Evolutionary conservation across 345 rosid genomes (phyloP), one percentile per base, ranked within the genome.

Genomic region (Trapa incisa): DNA sequence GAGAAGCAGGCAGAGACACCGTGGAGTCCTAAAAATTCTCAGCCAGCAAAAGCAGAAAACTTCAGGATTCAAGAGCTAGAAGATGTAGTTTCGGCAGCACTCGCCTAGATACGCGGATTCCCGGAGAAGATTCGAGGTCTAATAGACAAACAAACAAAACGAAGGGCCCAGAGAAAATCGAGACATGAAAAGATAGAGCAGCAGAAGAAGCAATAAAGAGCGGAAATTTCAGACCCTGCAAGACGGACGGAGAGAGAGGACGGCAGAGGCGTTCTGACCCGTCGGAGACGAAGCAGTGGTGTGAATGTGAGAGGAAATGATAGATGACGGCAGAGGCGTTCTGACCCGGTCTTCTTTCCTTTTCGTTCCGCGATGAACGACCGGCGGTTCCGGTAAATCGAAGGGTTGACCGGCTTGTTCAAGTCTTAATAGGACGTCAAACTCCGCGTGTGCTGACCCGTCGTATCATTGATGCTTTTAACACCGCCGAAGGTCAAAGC

Each of bases 381-480:
- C 81, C 69, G 81, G 80, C 45, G 38, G 22, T 70, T 56, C 80
- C 78, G 77, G 84, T 78, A 15, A 39, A 33, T 41, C 66, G 1
- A 0, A 3, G 38, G 5, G 75, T 73, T 78, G 74, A 75, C 73
- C 22, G 68, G 75, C 53, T 22, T 61, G 16, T 9, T 32, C 76
- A 60, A 52, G 37, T 65, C 11, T 11, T 16, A 22, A 22, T 22
- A 22, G 29, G 29, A 22, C 29, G 29, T 22, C 29, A 22, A 22
- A 9, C 10, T 69, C 63, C 22, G 47, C 61, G 61, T 50, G 63
- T 64, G 67, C 68, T 67, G 68, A 64, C 73, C 15, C 52, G 61
- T 53, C 67, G 22, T 41, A 14, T 53, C 58, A 3, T 54, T 29
- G 4, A 33, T n/a, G 11, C 9, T 16, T 2, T 12, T 2, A 12